Evolutionary conservation across 2,329 filamentous ascomycete species (phyloP), one percentile per base, ranked within the genome.

Genomic region (Penicillium polonicum): DNA sequence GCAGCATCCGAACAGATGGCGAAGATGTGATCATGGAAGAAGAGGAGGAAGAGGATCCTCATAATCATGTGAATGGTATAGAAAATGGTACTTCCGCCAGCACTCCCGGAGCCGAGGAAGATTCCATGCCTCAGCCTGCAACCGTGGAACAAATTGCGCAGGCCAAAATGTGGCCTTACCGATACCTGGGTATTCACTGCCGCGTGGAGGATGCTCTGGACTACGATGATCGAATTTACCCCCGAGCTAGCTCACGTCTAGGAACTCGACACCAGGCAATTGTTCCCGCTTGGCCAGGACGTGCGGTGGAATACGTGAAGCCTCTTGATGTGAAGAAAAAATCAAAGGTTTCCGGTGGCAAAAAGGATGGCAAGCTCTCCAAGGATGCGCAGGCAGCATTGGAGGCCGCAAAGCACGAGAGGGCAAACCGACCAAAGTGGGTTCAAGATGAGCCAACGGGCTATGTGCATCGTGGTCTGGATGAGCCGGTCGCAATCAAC

Each of bases 151-250:
- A 97, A 72, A 89, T 93, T 57, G 91, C 94, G 58, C 89, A 97
- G 66, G 92, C 93, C 33, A 94, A 91, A 68, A 85, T 97, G 69
- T 99, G 94, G 94, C 92, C 92, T 2, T 97, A 94, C 79, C 86
- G 94, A 60, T 99, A 99, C 74, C 79, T 99, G 7, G 94, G 94
- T 38, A 92, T 96, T 65, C 94, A 99, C 76, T 97, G 92, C 76
- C 90, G 92, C 65, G 89, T 94, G 1, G 92, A 97, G 74, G 94
- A 99, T 77, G 94, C 91, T 0, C 80, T 99, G 31, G 94, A 99
- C 73, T 96, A 96, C 71, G 94, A 99, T 70, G 94, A 99, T 74
- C 88, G 94, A 63, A 97, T 99, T 64, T 97, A 97, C 71, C 94
- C 94, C 9, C 88, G 94, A 64, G 93, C 94, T 17, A 95, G 92